Conservation (phyloP, 1,139 yeast genomes). For the Blastobotrys serpentis region DNA sequence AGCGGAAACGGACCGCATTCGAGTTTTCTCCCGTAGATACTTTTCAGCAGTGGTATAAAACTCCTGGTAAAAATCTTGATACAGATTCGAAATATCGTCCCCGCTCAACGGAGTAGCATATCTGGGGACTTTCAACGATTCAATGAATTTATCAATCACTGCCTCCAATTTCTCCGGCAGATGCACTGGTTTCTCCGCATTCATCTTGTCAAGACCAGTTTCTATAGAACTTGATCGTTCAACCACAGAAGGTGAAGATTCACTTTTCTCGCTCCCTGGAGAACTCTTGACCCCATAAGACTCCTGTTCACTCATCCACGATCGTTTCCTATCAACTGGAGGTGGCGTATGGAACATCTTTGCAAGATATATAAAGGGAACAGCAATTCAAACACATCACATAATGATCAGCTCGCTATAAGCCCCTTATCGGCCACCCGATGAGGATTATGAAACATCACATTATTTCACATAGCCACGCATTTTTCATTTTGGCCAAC, state of each 20-base stretch:
- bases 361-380: neutral
- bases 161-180: constrained; percentile 37
- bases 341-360: constrained; percentile 30
- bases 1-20: constrained; percentile 9
- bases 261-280: no score
- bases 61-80: constrained; percentile 51
- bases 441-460: neutral
- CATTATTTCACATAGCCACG: no score
- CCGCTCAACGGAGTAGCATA: constrained; percentile 54
- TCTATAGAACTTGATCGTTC: neutral
- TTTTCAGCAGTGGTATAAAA: constrained; percentile 36
- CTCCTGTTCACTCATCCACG: constrained; percentile 28
- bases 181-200: constrained; percentile 18
- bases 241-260: neutral
- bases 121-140: constrained; percentile 54
- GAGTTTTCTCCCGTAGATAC: constrained; percentile 26
- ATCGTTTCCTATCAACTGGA: constrained; percentile 24
- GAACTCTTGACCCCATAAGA: constrained; percentile 27
- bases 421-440: constrained; percentile 3
- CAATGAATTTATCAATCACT: constrained; percentile 46
- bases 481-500: no score
- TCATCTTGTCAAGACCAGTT: constrained; percentile 6
- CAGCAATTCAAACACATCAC: neutral
- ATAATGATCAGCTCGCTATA: neutral
- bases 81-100: constrained; percentile 51